Conservation (phyloP, 2,329 filamentous ascomycete genomes). For the Ploettnerulaceae sp. region DNA sequence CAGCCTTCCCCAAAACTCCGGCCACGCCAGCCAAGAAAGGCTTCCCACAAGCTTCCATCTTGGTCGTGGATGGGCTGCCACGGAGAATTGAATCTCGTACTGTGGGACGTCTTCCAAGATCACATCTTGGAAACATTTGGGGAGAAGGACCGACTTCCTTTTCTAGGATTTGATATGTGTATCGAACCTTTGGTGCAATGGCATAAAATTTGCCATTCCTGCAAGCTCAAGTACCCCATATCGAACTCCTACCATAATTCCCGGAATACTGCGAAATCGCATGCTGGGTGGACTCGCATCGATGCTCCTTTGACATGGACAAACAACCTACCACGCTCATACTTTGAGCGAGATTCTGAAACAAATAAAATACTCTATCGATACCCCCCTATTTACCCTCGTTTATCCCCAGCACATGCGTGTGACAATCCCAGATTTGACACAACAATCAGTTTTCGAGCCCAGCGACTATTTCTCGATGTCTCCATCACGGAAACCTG, state of each 20-base stretch:
- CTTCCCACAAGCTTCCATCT: background rate
- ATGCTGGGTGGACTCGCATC: background rate
- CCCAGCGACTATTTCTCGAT: background rate
- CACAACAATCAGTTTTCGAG: background rate
- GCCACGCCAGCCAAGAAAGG: background rate
- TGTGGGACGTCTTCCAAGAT: conserved; percentile 5
- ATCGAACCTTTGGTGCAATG: conserved; percentile 1
- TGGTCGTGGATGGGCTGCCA: conserved; percentile 7
- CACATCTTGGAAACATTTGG: conserved; percentile 5
- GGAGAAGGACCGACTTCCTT: background rate
- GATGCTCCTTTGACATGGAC: background rate
- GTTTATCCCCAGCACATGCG: background rate
- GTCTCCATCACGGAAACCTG: background rate
- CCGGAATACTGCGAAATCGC: background rate
- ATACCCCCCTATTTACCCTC: background rate
- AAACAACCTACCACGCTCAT: background rate
- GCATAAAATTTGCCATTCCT: background rate
- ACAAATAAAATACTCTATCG: background rate
- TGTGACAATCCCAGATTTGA: background rate
- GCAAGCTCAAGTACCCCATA: background rate
- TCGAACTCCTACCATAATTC: conserved; percentile 2
- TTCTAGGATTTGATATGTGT: background rate
- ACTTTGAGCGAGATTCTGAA: background rate
- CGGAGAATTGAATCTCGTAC: background rate
- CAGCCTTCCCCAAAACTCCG: background rate